Conservation (phyloP, 2,329 filamentous ascomycete genomes). For the Ceratocystis colombiana region DNA sequence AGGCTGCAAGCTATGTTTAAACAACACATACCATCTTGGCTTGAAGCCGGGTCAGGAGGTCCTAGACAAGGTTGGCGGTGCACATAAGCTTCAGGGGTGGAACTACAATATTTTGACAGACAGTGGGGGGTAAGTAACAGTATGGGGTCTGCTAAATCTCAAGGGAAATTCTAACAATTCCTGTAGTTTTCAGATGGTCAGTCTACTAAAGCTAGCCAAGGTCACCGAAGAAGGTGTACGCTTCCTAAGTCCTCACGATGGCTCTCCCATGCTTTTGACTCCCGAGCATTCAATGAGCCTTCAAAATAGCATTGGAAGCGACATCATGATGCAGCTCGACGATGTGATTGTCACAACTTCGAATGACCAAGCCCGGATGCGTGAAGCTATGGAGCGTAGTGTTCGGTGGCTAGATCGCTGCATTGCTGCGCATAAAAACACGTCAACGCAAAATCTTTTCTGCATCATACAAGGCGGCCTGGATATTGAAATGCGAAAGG, state of each 20-base stretch:
- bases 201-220: slow-evolving; percentile 79
- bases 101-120: slow-evolving; percentile 86
- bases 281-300: slow-evolving; percentile 94
- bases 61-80: slow-evolving; percentile 77
- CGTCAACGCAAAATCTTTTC: slow-evolving; percentile 80
- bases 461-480: slow-evolving; percentile 97
- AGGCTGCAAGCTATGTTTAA: slow-evolving; percentile 80
- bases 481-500: slow-evolving; percentile 70
- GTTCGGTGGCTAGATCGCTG: slow-evolving; percentile 94
- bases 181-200: slow-evolving; percentile 93
- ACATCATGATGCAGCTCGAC: slow-evolving; percentile 99
- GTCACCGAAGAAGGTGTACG: slow-evolving; percentile 93
- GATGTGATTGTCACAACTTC: slow-evolving; percentile 96
- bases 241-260: slow-evolving; percentile 94
- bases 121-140: slow-evolving; percentile 50
- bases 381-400: slow-evolving; percentile 88
- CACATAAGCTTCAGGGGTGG: slow-evolving; percentile 93
- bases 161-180: slow-evolving; percentile 12
- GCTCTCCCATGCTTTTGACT: slow-evolving; percentile 88
- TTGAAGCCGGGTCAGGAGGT: slow-evolving; percentile 88
- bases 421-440: slow-evolving; percentile 77
- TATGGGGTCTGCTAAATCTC: neutral
- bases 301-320: slow-evolving; percentile 93
- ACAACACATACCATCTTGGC: slow-evolving; percentile 96
- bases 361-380: slow-evolving; percentile 76